These are phyloP conservation scores for Fusarium paranaense DNA, from an alignment of 2,329 filamentous ascomycete genomes.

Conservation along the genomic window DNA sequence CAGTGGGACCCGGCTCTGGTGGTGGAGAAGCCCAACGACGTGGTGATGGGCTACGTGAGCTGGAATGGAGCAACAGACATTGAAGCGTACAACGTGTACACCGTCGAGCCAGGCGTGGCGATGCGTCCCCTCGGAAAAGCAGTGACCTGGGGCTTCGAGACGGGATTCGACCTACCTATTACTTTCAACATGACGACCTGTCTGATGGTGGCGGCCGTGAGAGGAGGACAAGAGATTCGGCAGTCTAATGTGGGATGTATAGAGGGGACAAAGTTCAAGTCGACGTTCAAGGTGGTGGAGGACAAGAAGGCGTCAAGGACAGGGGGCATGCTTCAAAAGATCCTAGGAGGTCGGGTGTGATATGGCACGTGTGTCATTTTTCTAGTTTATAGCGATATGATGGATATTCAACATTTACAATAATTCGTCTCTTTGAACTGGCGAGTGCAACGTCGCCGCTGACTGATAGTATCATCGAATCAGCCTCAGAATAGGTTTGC, in stretches of 20 bases:
- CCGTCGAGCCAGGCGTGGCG: not conserved
- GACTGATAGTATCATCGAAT: not conserved
- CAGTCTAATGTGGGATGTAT: conserved; percentile 39
- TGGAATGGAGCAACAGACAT: conserved; percentile 46
- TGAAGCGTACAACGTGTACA: conserved; percentile 39
- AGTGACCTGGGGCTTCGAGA: conserved; percentile 35
- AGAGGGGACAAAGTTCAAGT: conserved; percentile 25
- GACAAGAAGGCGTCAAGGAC: not conserved
- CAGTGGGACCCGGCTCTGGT: conserved; percentile 29
- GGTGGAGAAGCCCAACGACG: conserved; percentile 10
- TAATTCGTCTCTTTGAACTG: not conserved
- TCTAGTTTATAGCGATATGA: not conserved
- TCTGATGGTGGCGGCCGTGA: conserved; percentile 35
- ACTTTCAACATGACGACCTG: conserved; percentile 31
- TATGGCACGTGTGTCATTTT: not conserved
- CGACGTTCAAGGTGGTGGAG: conserved; percentile 6
- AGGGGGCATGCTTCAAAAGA: conserved; percentile 16
- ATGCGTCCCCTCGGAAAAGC: conserved; percentile 12
- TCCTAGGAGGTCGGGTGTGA: conserved; percentile 5
- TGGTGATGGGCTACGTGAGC: conserved; percentile 30
- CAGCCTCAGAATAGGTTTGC: not conserved
- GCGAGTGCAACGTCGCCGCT: not conserved
- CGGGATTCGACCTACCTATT: conserved; percentile 31
- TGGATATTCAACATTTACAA: not conserved
- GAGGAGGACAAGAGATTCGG: conserved; percentile 29